Conservation (phyloP, 2,329 filamentous ascomycete species). For the Myriosclerotinia duriaeana region DNA sequence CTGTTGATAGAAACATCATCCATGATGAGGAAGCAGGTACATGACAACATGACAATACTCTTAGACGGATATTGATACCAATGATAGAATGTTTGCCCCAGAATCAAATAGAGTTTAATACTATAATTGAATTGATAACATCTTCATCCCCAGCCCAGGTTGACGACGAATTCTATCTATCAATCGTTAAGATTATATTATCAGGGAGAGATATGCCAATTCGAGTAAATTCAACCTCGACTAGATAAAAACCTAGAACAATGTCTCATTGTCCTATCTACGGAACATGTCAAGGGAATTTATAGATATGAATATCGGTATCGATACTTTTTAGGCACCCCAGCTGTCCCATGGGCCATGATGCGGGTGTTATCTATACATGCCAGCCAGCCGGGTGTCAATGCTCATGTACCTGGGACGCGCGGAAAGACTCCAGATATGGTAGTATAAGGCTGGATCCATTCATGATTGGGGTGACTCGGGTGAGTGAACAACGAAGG, state of each 20-base stretch:
- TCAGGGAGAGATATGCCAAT: constrained; percentile 16
- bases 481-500: background rate
- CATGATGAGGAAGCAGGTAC: background rate
- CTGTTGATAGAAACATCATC: background rate
- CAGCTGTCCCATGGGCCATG: constrained; percentile 1
- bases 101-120: background rate
- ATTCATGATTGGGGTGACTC: background rate
- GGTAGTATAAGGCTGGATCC: background rate
- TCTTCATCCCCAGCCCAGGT: background rate
- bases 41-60: background rate
- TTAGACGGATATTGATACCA: background rate
- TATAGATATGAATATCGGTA: constrained; percentile 11
- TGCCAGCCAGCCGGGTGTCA: constrained; percentile 16
- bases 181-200: constrained; percentile 22
- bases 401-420: constrained; percentile 14
- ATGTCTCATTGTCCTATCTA: constrained; percentile 12
- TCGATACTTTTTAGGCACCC: background rate
- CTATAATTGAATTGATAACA: background rate
- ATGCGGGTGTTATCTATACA: constrained; percentile 8
- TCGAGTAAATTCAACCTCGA: constrained; percentile 12
- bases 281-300: background rate
- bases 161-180: constrained; percentile 9
- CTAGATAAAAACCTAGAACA: background rate
- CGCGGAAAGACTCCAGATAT: constrained; percentile 1
- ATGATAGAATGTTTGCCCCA: background rate